phyloP scores from a whole-genome alignment of 176 grass and related monocot genomes.

The Lolium perenne region DNA sequence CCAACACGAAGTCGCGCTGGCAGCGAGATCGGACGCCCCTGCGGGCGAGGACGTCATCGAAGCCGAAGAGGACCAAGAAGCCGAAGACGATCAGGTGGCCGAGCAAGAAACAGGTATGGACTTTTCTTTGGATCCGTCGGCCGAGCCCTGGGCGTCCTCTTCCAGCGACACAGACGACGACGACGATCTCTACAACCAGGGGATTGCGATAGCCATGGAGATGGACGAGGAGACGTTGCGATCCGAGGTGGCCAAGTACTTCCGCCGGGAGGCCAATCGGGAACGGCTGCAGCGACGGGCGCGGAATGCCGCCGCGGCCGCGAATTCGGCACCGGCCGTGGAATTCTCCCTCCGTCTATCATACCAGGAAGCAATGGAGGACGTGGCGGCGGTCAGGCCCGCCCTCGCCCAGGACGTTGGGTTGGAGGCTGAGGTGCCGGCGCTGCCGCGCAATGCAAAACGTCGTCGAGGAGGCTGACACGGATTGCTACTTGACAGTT shows the following conservation, averaged over 20 bases:
- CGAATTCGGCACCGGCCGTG: no score
- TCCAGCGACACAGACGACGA: neutral
- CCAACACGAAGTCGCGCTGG: neutral
- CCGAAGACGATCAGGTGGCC: neutral
- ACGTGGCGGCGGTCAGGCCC: neutral
- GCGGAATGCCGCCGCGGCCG: no score
- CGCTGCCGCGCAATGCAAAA: neutral
- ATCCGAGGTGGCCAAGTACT: neutral
- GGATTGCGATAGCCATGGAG: neutral
- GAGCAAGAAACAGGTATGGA: neutral
- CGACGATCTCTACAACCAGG: neutral
- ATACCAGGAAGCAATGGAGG: no score
- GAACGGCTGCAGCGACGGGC: constrained; percentile 12
- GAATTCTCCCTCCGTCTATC: no score
- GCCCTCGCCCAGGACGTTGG: neutral
- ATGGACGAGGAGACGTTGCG: neutral
- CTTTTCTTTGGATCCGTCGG: neutral
- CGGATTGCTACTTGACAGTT: neutral
- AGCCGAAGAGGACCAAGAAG: no score
- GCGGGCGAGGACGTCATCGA: neutral
- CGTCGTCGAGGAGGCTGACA: neutral
- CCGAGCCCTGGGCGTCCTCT: neutral
- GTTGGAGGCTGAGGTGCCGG: neutral
- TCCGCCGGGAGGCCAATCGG: neutral
- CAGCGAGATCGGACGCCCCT: neutral